Evolutionary conservation across 345 rosid species (phyloP), one percentile per base, ranked within the genome.

Genomic region (Microthlaspi erraticum): DNA sequence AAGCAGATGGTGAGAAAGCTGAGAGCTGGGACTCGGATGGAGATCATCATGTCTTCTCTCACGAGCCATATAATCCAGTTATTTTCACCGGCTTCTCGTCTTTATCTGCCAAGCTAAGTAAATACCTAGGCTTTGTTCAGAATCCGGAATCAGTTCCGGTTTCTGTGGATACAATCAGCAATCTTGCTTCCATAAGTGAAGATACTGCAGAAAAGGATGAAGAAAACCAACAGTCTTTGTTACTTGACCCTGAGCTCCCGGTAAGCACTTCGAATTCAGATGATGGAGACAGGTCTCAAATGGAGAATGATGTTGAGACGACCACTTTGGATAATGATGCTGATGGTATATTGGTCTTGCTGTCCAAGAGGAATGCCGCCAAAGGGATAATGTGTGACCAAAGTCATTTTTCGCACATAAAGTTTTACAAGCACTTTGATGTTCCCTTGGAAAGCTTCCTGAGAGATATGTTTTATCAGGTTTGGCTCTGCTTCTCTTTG

Each of bases 381-480:
- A 84, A 36, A 71, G 97, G 97, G 65, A 83, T 78, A 58, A 74
- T 89, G 34, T 94, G 99, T 68, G 89, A 89, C 77, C 97, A 92
- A 74, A 91, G 89, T 81, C 99, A 81, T 84, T 90, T 91, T 78
- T 91, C 97, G 64, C 99, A 89, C 73, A 94, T 94, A 48, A 81
- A 82, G 79, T 94, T 91, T 85, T 94, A 94, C 83, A 85, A 71
- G 77, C 84, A 88, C 77, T 94, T 84, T 42, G 99, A 94, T 79
- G 73, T 86, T 62, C 98, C 98, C 44, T 86, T 94, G 43, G 93
- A 96, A 55, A 89, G 63, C 77, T 94, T 94, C 83, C 90, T 94
- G 54, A 86, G 67, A 38, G 89, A 89, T 60, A 88, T 94, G 79
- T 86, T 94, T 48, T 83, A 81, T 79, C 98, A 91, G 97, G 99